These are phyloP conservation scores for Chlorella sp. DNA, from an alignment of 139 green algal genomes.

Conservation along the genomic window DNA sequence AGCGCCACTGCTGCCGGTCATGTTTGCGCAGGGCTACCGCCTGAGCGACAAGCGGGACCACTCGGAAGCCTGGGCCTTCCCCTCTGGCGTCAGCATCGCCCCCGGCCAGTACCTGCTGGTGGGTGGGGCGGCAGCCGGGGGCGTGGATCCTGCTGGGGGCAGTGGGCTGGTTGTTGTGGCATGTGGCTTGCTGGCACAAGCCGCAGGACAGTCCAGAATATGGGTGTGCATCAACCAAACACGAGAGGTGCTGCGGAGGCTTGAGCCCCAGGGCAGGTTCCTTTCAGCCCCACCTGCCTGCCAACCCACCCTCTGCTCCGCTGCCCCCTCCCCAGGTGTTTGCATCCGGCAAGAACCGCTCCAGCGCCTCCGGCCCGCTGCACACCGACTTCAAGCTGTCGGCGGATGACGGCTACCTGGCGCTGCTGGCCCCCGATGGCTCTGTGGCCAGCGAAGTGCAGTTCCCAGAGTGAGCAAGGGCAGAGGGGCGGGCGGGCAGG, in stretches of 20 bases:
- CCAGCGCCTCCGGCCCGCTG: neutral
- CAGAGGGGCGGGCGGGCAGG: neutral
- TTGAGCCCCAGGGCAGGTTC: too few species aligned
- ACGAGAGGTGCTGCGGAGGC: too few species aligned
- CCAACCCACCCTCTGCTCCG: too few species aligned
- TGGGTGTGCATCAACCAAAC: too few species aligned
- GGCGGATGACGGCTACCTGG: slow-evolving; percentile 33
- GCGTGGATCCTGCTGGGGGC: too few species aligned
- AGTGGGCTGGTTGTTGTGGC: too few species aligned
- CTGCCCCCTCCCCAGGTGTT: slow-evolving; percentile 5
- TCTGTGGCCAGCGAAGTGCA: slow-evolving; percentile 6
- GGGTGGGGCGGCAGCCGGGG: too few species aligned
- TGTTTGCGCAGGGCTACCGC: slow-evolving; percentile 16
- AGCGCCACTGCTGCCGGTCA: neutral
- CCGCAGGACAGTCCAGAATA: too few species aligned
- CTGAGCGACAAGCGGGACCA: neutral
- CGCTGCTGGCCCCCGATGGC: slow-evolving; percentile 36
- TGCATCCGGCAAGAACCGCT: slow-evolving; percentile 5
- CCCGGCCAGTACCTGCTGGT: too few species aligned
- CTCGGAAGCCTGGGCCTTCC: slow-evolving; percentile 29
- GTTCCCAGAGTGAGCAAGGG: slow-evolving; percentile 36
- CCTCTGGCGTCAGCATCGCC: neutral
- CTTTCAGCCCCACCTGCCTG: too few species aligned
- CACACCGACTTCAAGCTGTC: slow-evolving; percentile 47
- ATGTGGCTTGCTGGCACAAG: too few species aligned